Evolutionary conservation across 148 eudicot species (phyloP).

Genomic region (Beta vulgaris): DNA sequence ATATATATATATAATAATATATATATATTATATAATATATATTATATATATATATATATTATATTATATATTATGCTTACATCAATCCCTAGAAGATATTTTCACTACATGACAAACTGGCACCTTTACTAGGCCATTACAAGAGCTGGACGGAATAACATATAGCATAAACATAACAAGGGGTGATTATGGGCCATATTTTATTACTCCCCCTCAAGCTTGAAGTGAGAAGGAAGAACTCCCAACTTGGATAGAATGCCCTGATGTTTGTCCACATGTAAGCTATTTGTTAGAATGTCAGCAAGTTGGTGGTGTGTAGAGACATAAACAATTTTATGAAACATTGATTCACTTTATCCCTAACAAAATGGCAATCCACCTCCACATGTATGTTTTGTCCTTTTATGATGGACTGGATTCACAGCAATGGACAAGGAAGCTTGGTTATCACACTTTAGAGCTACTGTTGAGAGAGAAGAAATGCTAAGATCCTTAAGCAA

Average conservation of each 20-base stretch:
- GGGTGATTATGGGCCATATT: too few species aligned
- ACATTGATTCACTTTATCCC: neutral
- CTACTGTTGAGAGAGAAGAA: neutral
- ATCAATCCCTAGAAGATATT: too few species aligned
- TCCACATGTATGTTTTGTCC: neutral
- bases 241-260: neutral
- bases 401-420: neutral
- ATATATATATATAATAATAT: too few species aligned
- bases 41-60: too few species aligned
- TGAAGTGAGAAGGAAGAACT: neutral
- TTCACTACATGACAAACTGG: too few species aligned
- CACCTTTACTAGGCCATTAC: too few species aligned
- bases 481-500: neutral
- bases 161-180: too few species aligned
- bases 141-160: too few species aligned
- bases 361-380: neutral
- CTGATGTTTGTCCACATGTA: neutral
- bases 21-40: too few species aligned
- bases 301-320: neutral
- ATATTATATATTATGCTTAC: too few species aligned
- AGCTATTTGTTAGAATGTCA: neutral
- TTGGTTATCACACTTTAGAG: neutral
- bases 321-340: neutral
- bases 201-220: conserved; percentile 9
- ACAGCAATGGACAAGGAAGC: neutral